A percentile compares a stretch with the other conserved stretches of the same genome.
phyloP scores from a whole-genome alignment of 1,139 yeast species.

The Pichia terricola region DNA sequence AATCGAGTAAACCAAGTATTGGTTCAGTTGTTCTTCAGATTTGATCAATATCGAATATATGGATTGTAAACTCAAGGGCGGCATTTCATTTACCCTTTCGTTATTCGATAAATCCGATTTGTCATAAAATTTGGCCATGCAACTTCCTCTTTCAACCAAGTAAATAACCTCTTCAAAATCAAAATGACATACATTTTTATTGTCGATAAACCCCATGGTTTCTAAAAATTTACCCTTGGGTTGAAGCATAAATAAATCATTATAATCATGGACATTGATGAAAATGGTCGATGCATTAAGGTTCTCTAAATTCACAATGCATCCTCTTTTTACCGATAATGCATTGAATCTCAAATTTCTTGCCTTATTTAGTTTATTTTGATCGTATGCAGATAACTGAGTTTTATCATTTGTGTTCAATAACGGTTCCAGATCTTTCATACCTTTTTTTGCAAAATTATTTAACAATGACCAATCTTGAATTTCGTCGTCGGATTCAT shows the following conservation, averaged over 20 bases:
- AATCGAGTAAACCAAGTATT: constrained; percentile 62
- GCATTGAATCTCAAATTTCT: constrained; percentile 69
- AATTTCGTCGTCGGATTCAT: constrained; percentile 48
- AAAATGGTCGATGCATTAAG: constrained; percentile 36
- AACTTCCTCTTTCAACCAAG: constrained; percentile 74
- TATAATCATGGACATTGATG: constrained; percentile 25
- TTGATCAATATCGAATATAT: constrained; percentile 47
- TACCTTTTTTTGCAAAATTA: constrained; percentile 43
- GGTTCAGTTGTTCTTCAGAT: constrained; percentile 38
- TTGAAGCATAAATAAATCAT: constrained; percentile 33
- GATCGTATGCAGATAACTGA: constrained; percentile 62
- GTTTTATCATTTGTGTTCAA: constrained; percentile 5
- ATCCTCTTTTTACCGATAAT: constrained; percentile 45
- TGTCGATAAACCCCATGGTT: constrained; percentile 58
- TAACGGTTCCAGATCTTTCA: constrained; percentile 72
- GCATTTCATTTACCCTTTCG: constrained; percentile 20
- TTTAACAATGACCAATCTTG: constrained; percentile 58
- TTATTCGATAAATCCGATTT: constrained; percentile 15
- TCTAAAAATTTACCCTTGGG: constrained; percentile 69
- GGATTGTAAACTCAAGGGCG: constrained; percentile 53
- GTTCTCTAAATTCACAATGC: constrained; percentile 17
- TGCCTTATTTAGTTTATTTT: constrained; percentile 40
- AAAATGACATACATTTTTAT: constrained; percentile 33
- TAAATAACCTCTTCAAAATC: constrained; percentile 64
- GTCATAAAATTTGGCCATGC: constrained; percentile 40